phyloP scores from a whole-genome alignment of 108 stramenopile genomes.

The Cyclostephanos invisitatus region DNA sequence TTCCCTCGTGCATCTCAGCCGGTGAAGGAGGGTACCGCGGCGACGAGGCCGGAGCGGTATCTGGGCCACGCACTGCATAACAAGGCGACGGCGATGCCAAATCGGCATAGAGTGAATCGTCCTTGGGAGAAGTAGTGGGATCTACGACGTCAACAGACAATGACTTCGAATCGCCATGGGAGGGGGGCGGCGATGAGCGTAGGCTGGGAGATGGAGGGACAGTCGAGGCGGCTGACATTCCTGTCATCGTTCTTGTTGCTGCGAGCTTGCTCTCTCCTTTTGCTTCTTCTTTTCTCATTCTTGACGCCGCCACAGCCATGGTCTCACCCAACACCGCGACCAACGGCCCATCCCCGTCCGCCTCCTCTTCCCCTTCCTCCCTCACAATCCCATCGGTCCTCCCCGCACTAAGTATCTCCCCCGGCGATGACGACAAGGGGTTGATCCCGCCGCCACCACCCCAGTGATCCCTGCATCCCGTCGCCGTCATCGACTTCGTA shows the following conservation, averaged over 20 bases:
- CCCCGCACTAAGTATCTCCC: background rate
- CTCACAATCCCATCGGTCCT: background rate
- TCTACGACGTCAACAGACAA: background rate
- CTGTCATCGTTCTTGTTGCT: background rate
- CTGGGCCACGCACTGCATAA: background rate
- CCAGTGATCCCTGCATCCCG: background rate
- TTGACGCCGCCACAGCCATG: background rate
- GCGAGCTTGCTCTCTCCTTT: background rate
- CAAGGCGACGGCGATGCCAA: constrained; percentile 5
- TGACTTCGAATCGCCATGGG: background rate
- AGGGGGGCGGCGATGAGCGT: background rate
- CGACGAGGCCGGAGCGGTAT: background rate
- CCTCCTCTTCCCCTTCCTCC: background rate
- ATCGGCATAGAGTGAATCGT: constrained; percentile 1
- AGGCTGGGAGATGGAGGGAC: background rate
- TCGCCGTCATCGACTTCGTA: background rate
- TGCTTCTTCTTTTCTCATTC: background rate
- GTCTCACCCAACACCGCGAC: too few species aligned
- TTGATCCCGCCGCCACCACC: background rate
- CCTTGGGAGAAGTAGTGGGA: background rate
- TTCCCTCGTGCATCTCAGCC: too few species aligned
- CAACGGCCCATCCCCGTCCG: background rate
- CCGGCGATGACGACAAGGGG: constrained; percentile 9
- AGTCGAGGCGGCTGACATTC: too few species aligned
- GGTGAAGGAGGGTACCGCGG: too few species aligned